These are phyloP conservation scores for Rubia tinctorum DNA, from an alignment of 305 asterid genomes.

Conservation along the genomic window DNA sequence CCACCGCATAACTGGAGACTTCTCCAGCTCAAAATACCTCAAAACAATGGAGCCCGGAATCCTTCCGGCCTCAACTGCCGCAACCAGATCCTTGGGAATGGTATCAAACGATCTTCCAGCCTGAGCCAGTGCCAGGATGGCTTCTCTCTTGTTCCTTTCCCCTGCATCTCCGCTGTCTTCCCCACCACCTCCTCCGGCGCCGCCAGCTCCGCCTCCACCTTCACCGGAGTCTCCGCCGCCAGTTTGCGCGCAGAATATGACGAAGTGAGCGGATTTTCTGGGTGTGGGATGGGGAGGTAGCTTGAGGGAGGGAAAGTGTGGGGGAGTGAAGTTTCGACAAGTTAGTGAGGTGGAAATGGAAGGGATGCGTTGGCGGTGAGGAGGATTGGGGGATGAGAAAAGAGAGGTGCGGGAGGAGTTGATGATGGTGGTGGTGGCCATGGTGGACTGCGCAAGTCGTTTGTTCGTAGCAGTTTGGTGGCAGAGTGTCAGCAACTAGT, in stretches of 20 bases:
- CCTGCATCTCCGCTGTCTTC: constrained; percentile 56
- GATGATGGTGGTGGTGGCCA: constrained; percentile 46
- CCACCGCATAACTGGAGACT: constrained; percentile 63
- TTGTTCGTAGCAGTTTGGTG: not conserved
- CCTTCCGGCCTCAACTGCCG: constrained; percentile 72
- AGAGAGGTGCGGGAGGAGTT: constrained; percentile 31
- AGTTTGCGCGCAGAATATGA: constrained; percentile 30
- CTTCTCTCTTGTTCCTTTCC: constrained; percentile 63
- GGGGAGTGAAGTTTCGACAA: constrained; percentile 28
- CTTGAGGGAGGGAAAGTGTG: constrained; percentile 24
- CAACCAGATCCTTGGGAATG: constrained; percentile 80
- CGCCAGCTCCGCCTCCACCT: constrained; percentile 34
- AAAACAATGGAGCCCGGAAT: constrained; percentile 63
- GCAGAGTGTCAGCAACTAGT: not conserved
- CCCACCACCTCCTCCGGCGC: constrained; percentile 22
- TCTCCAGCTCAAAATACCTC: constrained; percentile 73
- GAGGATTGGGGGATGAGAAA: constrained; percentile 19
- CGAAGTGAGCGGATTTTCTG: constrained; percentile 34
- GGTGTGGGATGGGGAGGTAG: constrained; percentile 21
- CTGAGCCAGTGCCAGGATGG: constrained; percentile 74
- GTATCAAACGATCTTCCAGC: constrained; percentile 71
- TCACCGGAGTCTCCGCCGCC: constrained; percentile 29
- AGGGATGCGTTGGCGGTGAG: constrained; percentile 13
- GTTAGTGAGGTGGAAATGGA: constrained; percentile 24
- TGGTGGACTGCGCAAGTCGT: not conserved